phyloP scores from a whole-genome alignment of 108 stramenopile genomes.

The Hondaea fermentalgiana region DNA sequence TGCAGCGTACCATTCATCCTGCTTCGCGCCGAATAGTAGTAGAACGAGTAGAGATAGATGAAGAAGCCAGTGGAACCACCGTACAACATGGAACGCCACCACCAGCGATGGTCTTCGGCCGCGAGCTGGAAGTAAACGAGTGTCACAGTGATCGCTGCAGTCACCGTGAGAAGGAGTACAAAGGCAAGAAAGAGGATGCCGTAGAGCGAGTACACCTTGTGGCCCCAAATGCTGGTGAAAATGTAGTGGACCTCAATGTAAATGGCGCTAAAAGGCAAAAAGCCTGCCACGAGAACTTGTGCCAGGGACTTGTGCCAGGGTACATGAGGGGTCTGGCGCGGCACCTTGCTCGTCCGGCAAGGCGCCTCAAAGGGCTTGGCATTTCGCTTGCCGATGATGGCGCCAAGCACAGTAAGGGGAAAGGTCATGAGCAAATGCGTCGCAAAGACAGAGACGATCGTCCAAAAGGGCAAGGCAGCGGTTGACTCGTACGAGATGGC shows the following conservation, averaged over 20 bases:
- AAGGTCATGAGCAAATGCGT: constrained; percentile 70
- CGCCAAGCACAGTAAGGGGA: constrained; percentile 82
- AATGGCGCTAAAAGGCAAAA: constrained; percentile 94
- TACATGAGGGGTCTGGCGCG: constrained; percentile 61
- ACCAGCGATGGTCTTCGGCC: constrained; percentile 93
- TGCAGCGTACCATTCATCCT: constrained; percentile 88
- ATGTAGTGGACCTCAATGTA: constrained; percentile 90
- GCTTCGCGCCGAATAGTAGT: constrained; percentile 84
- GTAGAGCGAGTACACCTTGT: constrained; percentile 95
- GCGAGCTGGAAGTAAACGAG: constrained; percentile 94
- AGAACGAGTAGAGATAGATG: constrained; percentile 88
- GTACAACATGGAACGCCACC: constrained; percentile 90
- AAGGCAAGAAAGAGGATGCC: constrained; percentile 92
- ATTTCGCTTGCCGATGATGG: constrained; percentile 77
- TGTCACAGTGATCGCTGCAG: constrained; percentile 82
- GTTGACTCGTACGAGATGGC: constrained; percentile 80
- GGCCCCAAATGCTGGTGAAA: constrained; percentile 96
- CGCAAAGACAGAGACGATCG: constrained; percentile 72
- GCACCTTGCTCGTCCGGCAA: constrained; percentile 90
- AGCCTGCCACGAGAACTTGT: constrained; percentile 76
- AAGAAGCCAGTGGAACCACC: constrained; percentile 90
- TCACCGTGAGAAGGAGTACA: constrained; percentile 76
- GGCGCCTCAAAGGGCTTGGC: constrained; percentile 82
- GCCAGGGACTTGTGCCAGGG: background rate
- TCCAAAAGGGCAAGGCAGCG: constrained; percentile 82